Base-by-base conservation (phyloP, 495 filamentous ascomycete genomes). In the Penicillium coffeae region DNA sequence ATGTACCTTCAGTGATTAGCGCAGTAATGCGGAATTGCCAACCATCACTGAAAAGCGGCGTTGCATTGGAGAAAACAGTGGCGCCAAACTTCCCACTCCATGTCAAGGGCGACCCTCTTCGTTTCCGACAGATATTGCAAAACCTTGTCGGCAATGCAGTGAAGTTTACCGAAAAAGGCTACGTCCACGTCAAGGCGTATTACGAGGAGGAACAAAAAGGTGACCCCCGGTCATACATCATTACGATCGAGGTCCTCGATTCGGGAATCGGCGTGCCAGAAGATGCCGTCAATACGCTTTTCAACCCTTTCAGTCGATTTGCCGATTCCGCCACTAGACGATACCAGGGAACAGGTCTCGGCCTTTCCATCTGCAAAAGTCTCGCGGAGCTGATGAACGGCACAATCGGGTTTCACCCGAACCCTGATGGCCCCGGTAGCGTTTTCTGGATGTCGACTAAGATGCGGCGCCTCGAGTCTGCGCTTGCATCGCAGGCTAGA, bases 81-180 rank as follows among this genome's bases (percentile, higher is more conserved):
- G 63, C 75, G 15, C 59, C 75, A 13, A 67, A 77, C 18, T 60
- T 78, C 5, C 71, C 71, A 0, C 37, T 38, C 20, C 41, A 50
- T 21, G 21, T 77, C 21, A 61, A 64, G 59, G 90, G 90, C 6
- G 90, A 96, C 58, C 85, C 89, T 1, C 80, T 87, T 0, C 74
- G 90, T 27, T 77, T 91, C 38, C 78, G 88, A 14, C 90, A 95
- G 65, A 84, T 96, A 25, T 75, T 95, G 10, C 88, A 85, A 20
- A 96, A 94, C 57, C 65, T 96, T 12, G 72, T 95, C n/a, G 85
- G 86, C 8, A 96, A 96, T 58, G 87, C 85, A 46, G 88, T 91
- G 65, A 94, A 95, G 53, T 94, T 95, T 55, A 94, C 90, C 0
- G 82, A 82, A 21, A 70, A 80, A 19, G 90, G 90, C 1, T 77